Percentiles rank a stretch among this genome's conserved stretches.
phyloP scores from a whole-genome alignment of 495 filamentous ascomycete species.

The Thermothielavioides terrestris region DNA sequence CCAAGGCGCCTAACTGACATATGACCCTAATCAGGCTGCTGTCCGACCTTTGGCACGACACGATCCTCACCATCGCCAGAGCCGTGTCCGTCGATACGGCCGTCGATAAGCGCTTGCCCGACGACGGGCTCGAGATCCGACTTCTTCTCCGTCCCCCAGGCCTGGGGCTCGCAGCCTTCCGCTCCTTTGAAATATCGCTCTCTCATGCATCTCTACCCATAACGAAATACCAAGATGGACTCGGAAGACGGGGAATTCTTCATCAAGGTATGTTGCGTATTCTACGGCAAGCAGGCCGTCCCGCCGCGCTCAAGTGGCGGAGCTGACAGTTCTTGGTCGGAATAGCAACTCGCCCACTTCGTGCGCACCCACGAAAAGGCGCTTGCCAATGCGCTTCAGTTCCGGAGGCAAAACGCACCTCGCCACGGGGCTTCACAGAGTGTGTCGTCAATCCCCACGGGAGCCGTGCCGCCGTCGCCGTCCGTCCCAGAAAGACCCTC shows the following conservation, averaged over 20 bases:
- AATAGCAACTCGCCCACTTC: conserved; percentile 84
- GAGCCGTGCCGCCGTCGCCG: conserved; percentile 40
- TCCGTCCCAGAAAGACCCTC: conserved; percentile 44
- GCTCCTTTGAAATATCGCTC: conserved; percentile 18
- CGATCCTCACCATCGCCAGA: conserved; percentile 5
- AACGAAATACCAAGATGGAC: conserved; percentile 46
- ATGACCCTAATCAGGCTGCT: conserved; percentile 24
- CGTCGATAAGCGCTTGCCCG: conserved; percentile 1
- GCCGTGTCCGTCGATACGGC: neutral
- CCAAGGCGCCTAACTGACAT: conserved; percentile 23
- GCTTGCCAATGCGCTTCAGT: conserved; percentile 87
- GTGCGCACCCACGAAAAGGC: conserved; percentile 96
- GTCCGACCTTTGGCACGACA: conserved; percentile 20
- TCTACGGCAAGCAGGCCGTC: neutral
- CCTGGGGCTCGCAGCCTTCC: conserved; percentile 6
- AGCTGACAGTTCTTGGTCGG: conserved; percentile 12
- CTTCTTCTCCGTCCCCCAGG: conserved; percentile 3
- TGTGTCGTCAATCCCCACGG: conserved; percentile 40
- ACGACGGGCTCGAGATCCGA: neutral
- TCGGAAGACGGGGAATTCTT: conserved; percentile 86
- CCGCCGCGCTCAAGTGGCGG: neutral
- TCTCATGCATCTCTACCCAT: conserved; percentile 33
- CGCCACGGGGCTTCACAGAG: conserved; percentile 56
- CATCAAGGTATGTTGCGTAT: conserved; percentile 55
- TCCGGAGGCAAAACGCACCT: conserved; percentile 54